A percentile compares a stretch with the other conserved stretches of the same genome.
These are phyloP conservation scores for Globisporangium takayamanum DNA, from an alignment of 352 stramenopile genomes.

Conservation along the genomic window DNA sequence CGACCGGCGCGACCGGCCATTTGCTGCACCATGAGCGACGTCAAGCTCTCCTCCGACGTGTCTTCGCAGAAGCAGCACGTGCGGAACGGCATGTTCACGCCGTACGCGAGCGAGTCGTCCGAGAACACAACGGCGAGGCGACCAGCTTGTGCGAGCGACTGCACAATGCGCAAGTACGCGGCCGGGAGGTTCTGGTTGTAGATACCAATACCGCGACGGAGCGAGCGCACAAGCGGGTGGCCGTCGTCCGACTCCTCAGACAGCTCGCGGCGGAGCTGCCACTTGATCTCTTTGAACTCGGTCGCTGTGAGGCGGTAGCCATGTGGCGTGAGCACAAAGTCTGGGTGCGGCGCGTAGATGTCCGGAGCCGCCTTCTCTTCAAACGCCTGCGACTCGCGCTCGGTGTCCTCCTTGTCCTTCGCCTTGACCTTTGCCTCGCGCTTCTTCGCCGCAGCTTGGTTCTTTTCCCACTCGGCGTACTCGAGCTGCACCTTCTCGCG, in stretches of 20 bases:
- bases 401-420: slow-evolving; percentile 87
- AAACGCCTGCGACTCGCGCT: slow-evolving; percentile 75
- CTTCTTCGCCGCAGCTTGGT: slow-evolving; percentile 89
- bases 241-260: slow-evolving; percentile 80
- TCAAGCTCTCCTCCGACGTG: slow-evolving; percentile 90
- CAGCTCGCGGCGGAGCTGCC: slow-evolving; percentile 74
- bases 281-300: slow-evolving; percentile 88
- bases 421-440: slow-evolving; percentile 91
- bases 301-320: slow-evolving; percentile 92
- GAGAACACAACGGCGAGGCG: slow-evolving; percentile 97
- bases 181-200: slow-evolving; percentile 97
- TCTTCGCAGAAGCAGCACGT: slow-evolving; percentile 98
- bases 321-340: slow-evolving; percentile 94
- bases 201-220: slow-evolving; percentile 96
- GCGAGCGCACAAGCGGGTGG: slow-evolving; percentile 75
- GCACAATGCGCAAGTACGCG: slow-evolving; percentile 94
- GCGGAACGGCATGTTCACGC: slow-evolving; percentile 99
- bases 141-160: slow-evolving; percentile 95
- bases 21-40: slow-evolving; percentile 97
- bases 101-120: slow-evolving; percentile 96
- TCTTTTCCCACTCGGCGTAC: slow-evolving; percentile 82
- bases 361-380: slow-evolving; percentile 84
- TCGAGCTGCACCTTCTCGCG: slow-evolving; percentile 93
- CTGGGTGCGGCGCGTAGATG: slow-evolving; percentile 96
- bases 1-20: slow-evolving; percentile 97